These are phyloP conservation scores for Alternaria viburni DNA, from an alignment of 2,329 filamentous ascomycete genomes.

Conservation along the genomic window DNA sequence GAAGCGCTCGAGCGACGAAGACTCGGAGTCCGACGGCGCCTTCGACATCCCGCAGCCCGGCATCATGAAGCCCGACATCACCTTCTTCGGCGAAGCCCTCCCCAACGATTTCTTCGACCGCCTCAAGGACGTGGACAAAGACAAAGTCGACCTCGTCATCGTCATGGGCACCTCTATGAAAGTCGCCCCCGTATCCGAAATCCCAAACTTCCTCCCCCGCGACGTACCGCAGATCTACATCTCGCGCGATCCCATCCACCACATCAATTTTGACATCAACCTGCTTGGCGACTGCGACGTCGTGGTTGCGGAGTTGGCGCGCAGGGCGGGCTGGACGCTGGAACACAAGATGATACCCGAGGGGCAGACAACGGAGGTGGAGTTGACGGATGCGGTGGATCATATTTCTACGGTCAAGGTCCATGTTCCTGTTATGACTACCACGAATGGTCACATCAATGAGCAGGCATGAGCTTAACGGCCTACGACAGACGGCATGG, in stretches of 20 bases:
- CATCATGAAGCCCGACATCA: conserved; percentile 97
- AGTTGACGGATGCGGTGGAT: conserved; percentile 38
- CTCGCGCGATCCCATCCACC: conserved; percentile 78
- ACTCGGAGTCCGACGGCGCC: conserved; percentile 64
- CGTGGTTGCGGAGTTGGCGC: conserved; percentile 84
- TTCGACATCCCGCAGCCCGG: conserved; percentile 72
- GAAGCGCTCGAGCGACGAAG: conserved; percentile 59
- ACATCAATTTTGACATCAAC: conserved; percentile 96
- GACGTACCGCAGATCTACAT: conserved; percentile 90
- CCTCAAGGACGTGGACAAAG: conserved; percentile 79
- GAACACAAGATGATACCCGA: conserved; percentile 82
- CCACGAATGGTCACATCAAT: conserved; percentile 18
- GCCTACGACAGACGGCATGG: too few species aligned
- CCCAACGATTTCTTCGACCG: conserved; percentile 82
- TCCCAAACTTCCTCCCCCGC: conserved; percentile 79
- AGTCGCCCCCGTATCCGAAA: conserved; percentile 92
- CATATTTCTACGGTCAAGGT: conserved; percentile 40
- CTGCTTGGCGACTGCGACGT: conserved; percentile 94
- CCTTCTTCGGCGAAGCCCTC: conserved; percentile 92
- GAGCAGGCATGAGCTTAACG: conserved; percentile 14
- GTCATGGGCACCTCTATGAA: conserved; percentile 97
- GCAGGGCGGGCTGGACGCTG: conserved; percentile 79
- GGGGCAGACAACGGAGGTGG: conserved; percentile 66
- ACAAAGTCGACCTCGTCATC: conserved; percentile 84
- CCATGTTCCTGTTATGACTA: conserved; percentile 20